Base-by-base conservation (phyloP, 164 flowering plant genomes). In the Tetracentron sinense region DNA sequence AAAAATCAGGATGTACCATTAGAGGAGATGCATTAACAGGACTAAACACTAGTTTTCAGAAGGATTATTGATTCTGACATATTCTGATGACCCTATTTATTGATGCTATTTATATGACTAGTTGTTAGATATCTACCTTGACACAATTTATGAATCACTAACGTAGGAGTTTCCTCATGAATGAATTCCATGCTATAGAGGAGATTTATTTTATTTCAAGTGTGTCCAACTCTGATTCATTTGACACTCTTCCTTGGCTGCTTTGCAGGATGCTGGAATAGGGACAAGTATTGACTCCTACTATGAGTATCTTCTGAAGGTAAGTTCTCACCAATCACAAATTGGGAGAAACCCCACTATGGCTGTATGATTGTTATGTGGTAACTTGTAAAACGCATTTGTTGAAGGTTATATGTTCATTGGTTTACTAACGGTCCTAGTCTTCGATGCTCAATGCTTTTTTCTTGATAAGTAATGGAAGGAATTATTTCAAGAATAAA, bases 221-320 rank as follows among this genome's bases (percentile, higher is more conserved):
- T 58, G 29, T 63, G 30, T 29, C 42, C 51, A 38, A 12, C 29
- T 27, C 50, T 20, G 54, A 16, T 51, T 67, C 33, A 4, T 2
- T 60, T 51, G 50, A 42, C 11, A 42, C 19, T 65, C 7, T 42
- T 35, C 56, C 23, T 56, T 62, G 27, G 30, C 60, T 76, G 26
- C 35, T 60, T 67, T 81, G 65, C 86, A 95, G 99, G 99, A 95
- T 80, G 97, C 99, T 65, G 97, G 99, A 62, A 89, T 95, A 65
- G 99, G 99, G 56, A 95, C 99, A 57, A 95, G 99, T 70, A 90
- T 95, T 59, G 99, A 95, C 79, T 95, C 99, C 42, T 95, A 92
- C 73, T 95, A 95, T 70, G 99, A 95, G 79, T 95, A 91, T 81
- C 94, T 95, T 51, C 72, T 95, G 70, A 94, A 94, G 94, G 99